Evolutionary conservation across 352 stramenopile genomes (phyloP), one percentile per base, ranked within the genome.

Genomic region (Phytopythium boreale): DNA sequence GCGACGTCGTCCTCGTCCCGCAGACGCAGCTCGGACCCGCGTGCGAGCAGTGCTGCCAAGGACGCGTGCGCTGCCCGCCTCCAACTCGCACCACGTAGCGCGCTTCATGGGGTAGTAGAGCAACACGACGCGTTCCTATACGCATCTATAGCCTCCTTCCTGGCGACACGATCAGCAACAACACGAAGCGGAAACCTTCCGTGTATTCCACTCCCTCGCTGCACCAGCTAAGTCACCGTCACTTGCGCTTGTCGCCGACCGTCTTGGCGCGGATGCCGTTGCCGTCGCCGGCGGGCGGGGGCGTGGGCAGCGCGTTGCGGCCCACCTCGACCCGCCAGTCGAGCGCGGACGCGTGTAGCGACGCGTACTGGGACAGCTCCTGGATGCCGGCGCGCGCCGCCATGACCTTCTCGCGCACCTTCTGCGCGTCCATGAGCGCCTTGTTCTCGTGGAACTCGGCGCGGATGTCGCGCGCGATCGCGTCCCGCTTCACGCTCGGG

Each of bases 391-490:
- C 74, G 51, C 77, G 81, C 53, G 83, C 86, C 10, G 86, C 75
- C 61, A 72, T 72, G 56, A 96, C 50, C 63, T 93, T 91, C 59
- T 89, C 64, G 56, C 78, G 67, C 52, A 96, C 89, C 56, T 75
- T 69, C 47, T 70, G 70, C 34, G 75, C 62, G 62, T 91, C 82
- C 37, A 80, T 84, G 39, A 92, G 65, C 44, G 64, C 34, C 72
- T 92, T 89, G 71, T 82, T 88, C 34, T 85, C 79, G 66, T 92
- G 86, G 75, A 94, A 93, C 70, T 95, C 82, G 46, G 77, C 71
- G 72, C 93, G 92, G 70, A 95, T 93, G 69, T 96, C 89, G 37
- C 72, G 69, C 55, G 94, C 74, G 62, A 96, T 88, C 17, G 84
- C 80, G 46, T 90, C 75, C 55, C 84, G 82, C 79, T 95, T 95